Percentiles rank a stretch among this genome's conserved stretches.
These are phyloP conservation scores for Naganishia albida DNA, from an alignment of 1,284 basidiomycete genomes.

Conservation along the genomic window DNA sequence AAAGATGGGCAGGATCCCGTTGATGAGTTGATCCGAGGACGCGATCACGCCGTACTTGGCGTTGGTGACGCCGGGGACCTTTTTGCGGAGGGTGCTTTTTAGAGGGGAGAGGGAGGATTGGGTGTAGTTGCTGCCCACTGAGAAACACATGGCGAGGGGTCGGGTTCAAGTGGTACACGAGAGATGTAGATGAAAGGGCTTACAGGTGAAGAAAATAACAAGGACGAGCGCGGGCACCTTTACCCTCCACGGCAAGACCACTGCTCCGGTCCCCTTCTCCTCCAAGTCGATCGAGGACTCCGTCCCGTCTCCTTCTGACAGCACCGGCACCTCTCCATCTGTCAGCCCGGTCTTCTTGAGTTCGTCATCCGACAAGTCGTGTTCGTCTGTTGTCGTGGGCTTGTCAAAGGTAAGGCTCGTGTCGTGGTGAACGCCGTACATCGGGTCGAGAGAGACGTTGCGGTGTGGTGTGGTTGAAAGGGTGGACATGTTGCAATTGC, in stretches of 20 bases:
- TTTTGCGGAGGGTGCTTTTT: slow-evolving; percentile 48
- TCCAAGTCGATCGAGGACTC: slow-evolving; percentile 4
- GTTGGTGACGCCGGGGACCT: slow-evolving; percentile 50
- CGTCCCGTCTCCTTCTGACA: neutral
- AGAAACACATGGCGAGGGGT: too few species aligned
- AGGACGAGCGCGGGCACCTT: slow-evolving; percentile 25
- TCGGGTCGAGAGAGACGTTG: neutral
- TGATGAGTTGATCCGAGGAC: slow-evolving; percentile 52
- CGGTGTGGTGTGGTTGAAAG: neutral
- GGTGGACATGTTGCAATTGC: neutral
- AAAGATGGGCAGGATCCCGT: slow-evolving; percentile 55
- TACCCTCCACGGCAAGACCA: slow-evolving; percentile 25
- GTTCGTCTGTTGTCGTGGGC: neutral
- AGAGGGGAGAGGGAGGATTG: slow-evolving; percentile 46
- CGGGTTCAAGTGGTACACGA: neutral
- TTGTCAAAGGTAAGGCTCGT: too few species aligned
- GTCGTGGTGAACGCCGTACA: neutral
- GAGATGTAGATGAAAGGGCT: neutral
- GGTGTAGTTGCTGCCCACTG: slow-evolving; percentile 40
- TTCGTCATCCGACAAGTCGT: neutral
- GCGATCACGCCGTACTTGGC: slow-evolving; percentile 53
- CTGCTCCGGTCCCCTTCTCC: slow-evolving; percentile 12
- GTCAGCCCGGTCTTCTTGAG: neutral
- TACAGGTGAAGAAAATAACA: slow-evolving; percentile 31
- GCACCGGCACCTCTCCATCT: neutral